Percentiles rank a stretch among this genome's conserved stretches.
These are phyloP conservation scores for Yamadazyma sp. DNA, from an alignment of 1,139 yeast genomes.

Conservation along the genomic window DNA sequence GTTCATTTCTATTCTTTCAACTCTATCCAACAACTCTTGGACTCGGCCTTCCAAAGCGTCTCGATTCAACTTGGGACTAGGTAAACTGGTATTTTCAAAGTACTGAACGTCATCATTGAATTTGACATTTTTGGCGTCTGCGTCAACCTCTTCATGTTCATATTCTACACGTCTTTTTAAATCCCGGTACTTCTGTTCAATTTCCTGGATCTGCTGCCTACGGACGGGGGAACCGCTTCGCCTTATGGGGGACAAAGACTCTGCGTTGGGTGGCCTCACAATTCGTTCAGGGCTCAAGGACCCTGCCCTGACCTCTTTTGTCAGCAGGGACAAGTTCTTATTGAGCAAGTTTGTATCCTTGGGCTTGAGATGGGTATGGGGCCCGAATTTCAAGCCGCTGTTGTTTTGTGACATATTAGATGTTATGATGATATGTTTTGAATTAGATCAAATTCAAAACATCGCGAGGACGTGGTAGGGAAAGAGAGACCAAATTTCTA, in stretches of 20 bases:
- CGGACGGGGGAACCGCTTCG: conserved; percentile 40
- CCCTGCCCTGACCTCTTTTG: conserved; percentile 5
- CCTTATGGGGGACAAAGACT: conserved; percentile 26
- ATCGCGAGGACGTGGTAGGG: conserved; percentile 2
- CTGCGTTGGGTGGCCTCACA: conserved; percentile 4
- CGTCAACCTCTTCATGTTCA: background rate
- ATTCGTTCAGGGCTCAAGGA: conserved; percentile 11
- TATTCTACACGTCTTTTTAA: conserved; percentile 9
- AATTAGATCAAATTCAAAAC: background rate
- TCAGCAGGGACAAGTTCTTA: background rate
- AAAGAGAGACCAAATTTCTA: no score
- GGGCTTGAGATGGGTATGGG: conserved; percentile 7
- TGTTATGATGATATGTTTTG: no score
- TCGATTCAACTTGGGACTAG: conserved; percentile 4
- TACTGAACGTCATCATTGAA: conserved; percentile 16
- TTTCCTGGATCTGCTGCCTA: conserved; percentile 29
- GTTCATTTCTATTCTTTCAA: conserved; percentile 12
- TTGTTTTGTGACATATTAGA: background rate
- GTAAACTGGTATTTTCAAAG: conserved; percentile 6
- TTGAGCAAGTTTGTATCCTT: background rate
- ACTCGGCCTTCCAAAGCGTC: background rate
- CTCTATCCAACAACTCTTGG: conserved; percentile 5
- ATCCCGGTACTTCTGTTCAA: conserved; percentile 21
- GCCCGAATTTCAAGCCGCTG: conserved; percentile 2
- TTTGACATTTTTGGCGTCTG: conserved; percentile 14